These are phyloP conservation scores for Rheum nobile DNA, from an alignment of 148 eudicot species.

Conservation along the genomic window DNA sequence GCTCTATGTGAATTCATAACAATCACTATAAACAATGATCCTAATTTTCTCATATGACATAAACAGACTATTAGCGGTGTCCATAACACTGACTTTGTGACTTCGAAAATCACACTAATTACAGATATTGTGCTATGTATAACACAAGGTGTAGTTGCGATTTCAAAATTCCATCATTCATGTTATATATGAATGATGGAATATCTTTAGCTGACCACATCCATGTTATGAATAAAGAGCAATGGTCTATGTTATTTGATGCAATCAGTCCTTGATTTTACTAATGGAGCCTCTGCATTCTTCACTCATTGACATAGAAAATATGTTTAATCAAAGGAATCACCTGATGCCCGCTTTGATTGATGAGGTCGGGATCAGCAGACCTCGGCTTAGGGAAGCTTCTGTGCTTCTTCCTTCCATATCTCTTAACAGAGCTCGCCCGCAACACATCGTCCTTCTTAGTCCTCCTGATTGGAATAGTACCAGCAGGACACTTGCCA, in stretches of 20 bases:
- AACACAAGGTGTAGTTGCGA: background rate
- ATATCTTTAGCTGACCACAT: background rate
- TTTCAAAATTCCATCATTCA: too few species aligned
- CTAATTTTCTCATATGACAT: background rate
- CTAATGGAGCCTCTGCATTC: background rate
- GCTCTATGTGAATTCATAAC: background rate
- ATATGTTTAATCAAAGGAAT: background rate
- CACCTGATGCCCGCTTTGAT: conserved; percentile 93
- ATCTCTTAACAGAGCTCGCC: conserved; percentile 75
- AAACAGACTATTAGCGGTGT: too few species aligned
- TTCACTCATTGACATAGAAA: background rate
- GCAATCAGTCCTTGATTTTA: background rate
- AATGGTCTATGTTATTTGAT: background rate
- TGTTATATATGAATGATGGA: background rate
- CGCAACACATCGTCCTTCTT: conserved; percentile 71
- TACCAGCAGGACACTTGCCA: conserved; percentile 66
- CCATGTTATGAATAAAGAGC: background rate
- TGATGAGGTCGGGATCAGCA: conserved; percentile 85
- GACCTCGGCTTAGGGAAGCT: conserved; percentile 67
- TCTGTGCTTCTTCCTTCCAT: conserved; percentile 73
- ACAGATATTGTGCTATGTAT: background rate
- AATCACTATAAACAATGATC: background rate
- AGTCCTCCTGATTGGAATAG: conserved; percentile 83
- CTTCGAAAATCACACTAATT: background rate
- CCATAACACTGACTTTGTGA: too few species aligned